Conservation (phyloP, 441 rosid genomes). For the Syzygium syzygioides region DNA sequence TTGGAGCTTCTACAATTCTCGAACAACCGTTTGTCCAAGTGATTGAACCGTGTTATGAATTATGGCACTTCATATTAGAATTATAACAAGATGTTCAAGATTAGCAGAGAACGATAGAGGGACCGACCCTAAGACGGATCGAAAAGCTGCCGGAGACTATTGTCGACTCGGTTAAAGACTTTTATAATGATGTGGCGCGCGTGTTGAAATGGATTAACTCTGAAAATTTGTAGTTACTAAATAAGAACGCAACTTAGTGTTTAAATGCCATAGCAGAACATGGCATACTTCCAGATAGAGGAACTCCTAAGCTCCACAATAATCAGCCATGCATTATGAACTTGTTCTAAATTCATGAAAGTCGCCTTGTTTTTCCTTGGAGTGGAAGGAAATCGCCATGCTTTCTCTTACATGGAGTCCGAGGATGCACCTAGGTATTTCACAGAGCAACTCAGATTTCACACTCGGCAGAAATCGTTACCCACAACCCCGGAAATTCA, state of each 20-base stretch:
- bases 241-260: neutral
- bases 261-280: neutral
- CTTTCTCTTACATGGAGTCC: neutral
- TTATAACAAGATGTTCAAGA: neutral
- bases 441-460: neutral
- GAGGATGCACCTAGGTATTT: neutral
- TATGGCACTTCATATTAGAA: neutral
- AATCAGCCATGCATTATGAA: neutral
- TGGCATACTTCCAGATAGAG: neutral
- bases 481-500: neutral
- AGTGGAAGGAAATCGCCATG: neutral
- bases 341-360: neutral
- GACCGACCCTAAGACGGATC: neutral
- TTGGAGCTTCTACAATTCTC: neutral
- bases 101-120: neutral
- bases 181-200: accelerated
- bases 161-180: neutral
- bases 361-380: neutral
- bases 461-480: neutral
- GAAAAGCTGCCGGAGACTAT: neutral
- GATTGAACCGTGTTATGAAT: neutral
- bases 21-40: neutral
- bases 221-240: neutral
- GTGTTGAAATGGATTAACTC: neutral
- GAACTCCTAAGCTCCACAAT: neutral